Conservation (phyloP, 164 flowering plant species). For the Sextonia rubra region DNA sequence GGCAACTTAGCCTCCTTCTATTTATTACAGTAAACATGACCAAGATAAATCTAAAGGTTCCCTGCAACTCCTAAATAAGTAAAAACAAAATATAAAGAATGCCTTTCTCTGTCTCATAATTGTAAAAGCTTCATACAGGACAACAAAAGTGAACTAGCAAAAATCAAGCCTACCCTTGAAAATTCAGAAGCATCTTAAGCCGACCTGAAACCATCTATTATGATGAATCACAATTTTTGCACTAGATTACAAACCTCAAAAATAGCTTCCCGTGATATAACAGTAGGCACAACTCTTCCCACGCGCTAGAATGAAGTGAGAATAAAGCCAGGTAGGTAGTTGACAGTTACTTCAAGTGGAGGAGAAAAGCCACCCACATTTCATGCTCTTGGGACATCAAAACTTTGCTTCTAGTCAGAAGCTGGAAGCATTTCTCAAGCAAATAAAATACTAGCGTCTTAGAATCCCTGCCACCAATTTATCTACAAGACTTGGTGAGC, state of each 20-base stretch:
- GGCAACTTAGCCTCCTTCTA: too few relatives aligned
- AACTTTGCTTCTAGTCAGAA: background rate
- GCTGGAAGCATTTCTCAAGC: background rate
- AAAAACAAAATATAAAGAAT: too few relatives aligned
- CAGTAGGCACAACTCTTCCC: background rate
- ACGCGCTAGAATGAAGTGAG: background rate
- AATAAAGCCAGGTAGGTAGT: background rate
- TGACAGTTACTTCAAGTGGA: background rate
- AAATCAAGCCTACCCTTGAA: too few relatives aligned
- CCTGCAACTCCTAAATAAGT: too few relatives aligned
- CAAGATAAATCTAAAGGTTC: too few relatives aligned
- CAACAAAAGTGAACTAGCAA: too few relatives aligned
- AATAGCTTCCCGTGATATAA: background rate
- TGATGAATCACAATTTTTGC: background rate
- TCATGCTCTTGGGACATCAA: background rate
- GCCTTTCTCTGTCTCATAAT: too few relatives aligned
- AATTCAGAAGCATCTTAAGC: too few relatives aligned
- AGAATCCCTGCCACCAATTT: conserved; percentile 13
- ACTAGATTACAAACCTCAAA: background rate
- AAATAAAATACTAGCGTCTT: background rate
- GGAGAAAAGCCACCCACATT: background rate
- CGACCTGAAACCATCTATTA: background rate
- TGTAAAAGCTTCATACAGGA: too few relatives aligned
- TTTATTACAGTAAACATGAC: too few relatives aligned
- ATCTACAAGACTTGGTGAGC: conserved; percentile 67